Evolutionary conservation across 2,329 filamentous ascomycete species (phyloP).

Genomic region (Colletotrichum tofieldiae): DNA sequence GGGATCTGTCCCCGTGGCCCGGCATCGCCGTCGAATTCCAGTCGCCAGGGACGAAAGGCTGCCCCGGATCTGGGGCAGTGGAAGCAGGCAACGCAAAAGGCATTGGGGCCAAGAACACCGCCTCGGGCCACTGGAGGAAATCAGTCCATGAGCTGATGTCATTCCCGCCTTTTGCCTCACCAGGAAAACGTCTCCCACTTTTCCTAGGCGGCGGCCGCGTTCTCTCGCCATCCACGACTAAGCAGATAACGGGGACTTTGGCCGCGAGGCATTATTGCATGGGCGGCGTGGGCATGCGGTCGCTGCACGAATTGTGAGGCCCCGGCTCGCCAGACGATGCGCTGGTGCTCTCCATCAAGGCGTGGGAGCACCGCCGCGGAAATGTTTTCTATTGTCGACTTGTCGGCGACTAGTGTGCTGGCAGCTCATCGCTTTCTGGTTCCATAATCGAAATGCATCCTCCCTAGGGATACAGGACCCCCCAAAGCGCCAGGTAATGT

Average conservation of each 20-base stretch:
- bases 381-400: not conserved
- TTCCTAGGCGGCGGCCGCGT: not conserved
- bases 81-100: slow-evolving; percentile 3
- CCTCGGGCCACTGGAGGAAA: slow-evolving; percentile 24
- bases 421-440: not conserved
- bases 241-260: slow-evolving; percentile 1
- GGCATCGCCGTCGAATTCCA: not conserved
- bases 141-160: slow-evolving; percentile 41
- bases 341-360: not conserved
- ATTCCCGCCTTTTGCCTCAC: slow-evolving; percentile 38
- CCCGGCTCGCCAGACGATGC: not conserved
- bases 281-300: not conserved
- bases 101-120: slow-evolving; percentile 15
- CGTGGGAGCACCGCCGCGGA: not conserved
- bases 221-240: not conserved
- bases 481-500: not conserved
- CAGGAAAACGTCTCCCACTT: slow-evolving; percentile 20
- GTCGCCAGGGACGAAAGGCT: slow-evolving; percentile 14
- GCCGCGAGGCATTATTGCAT: slow-evolving; percentile 18
- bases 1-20: not conserved
- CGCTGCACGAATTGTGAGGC: too few relatives aligned
- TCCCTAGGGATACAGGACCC: not conserved
- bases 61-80: not conserved
- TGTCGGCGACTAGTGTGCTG: not conserved
- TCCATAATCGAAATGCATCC: not conserved